Percentiles rank a stretch among this genome's conserved stretches.
Conservation (phyloP, 2,329 filamentous ascomycete genomes). For the Calonectria hongkongensis region DNA sequence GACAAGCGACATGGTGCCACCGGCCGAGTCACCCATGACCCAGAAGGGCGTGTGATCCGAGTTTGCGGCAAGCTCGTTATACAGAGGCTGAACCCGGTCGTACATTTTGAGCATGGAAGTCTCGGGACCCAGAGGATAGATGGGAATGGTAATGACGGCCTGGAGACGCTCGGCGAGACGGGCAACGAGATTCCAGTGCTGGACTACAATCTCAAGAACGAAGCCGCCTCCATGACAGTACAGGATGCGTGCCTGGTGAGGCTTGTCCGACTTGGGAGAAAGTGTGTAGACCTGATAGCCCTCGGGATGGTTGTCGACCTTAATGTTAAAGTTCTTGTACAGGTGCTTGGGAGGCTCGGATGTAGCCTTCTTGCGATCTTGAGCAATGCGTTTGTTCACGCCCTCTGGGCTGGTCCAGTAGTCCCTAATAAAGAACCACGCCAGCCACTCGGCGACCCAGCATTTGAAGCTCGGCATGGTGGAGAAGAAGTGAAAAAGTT, state of each 20-base stretch:
- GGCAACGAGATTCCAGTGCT: conserved; percentile 57
- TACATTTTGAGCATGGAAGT: conserved; percentile 57
- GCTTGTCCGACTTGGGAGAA: conserved; percentile 56
- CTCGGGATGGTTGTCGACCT: conserved; percentile 48
- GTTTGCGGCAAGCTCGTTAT: conserved; percentile 57
- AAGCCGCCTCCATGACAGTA: conserved; percentile 59
- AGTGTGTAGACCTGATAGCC: conserved; percentile 55
- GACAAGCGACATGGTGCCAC: conserved; percentile 56
- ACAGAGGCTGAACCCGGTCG: conserved; percentile 56
- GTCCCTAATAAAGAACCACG: conserved; percentile 54
- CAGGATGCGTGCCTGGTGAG: conserved; percentile 54
- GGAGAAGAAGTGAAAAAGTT: conserved; percentile 4
- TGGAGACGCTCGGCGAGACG: conserved; percentile 55
- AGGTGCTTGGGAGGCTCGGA: conserved; percentile 51
- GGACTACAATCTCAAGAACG: conserved; percentile 54
- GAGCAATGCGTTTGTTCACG: conserved; percentile 51
- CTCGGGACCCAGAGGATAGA: conserved; percentile 59
- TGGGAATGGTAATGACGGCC: conserved; percentile 57
- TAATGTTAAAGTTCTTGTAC: conserved; percentile 52
- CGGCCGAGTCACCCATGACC: conserved; percentile 57
- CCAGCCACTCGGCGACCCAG: conserved; percentile 53
- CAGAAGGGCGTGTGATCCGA: conserved; percentile 56
- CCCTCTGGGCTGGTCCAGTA: conserved; percentile 52
- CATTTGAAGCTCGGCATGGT: conserved; percentile 55
- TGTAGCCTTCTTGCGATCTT: conserved; percentile 47